Base-by-base conservation (phyloP, 208 protist species). In the Acanthamoeba pearcei region DNA sequence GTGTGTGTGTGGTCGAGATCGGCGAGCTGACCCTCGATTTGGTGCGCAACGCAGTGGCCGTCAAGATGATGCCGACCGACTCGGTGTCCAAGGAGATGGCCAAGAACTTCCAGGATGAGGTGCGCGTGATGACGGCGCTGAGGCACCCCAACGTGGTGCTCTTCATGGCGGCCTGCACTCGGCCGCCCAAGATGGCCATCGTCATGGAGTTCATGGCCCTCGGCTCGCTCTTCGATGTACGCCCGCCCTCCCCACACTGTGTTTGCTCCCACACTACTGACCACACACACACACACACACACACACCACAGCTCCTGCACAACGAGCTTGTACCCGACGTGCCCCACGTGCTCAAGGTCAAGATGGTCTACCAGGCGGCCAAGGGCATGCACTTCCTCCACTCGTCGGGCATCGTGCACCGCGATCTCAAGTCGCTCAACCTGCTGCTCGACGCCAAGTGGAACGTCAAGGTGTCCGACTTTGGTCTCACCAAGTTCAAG, bases 361-460 rank as follows among this genome's bases (percentile, higher is more conserved):
- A 89, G 82, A 89, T 89, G 82, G 82, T 49, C 49, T 89, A 89
- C 51, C 82, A 89, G 38, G 82, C 82, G 4, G 22, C 82, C 82
- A 89, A 89, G 55, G 82, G 82, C 27, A 89, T 89, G 82, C 82
- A 89, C 46, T 89, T 89, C 38, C 51, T 89, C 10, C 82, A 89
- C 46, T 89, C 82, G 0, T 89, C 82, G 6, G 57, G 82, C 6
- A 89, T 89, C 55, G 82, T 89, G 29, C 82, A 89, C 35, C 49
- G 88, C 32, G 88, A 93, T 2, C 10, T 93, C 8, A 93, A 93
- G 62, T 78, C 60, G 42, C 64, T 93, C 53, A 93, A 93, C 22
- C 64, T 93, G 38, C 88, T 93, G 22, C 66, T 93, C 29, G 88
- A 93, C 42, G 0, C 0, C 19, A 76, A 93, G 29, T 93, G 88